These are phyloP conservation scores for Populus ilicifolia DNA, from an alignment of 345 rosid species.

Conservation along the genomic window DNA sequence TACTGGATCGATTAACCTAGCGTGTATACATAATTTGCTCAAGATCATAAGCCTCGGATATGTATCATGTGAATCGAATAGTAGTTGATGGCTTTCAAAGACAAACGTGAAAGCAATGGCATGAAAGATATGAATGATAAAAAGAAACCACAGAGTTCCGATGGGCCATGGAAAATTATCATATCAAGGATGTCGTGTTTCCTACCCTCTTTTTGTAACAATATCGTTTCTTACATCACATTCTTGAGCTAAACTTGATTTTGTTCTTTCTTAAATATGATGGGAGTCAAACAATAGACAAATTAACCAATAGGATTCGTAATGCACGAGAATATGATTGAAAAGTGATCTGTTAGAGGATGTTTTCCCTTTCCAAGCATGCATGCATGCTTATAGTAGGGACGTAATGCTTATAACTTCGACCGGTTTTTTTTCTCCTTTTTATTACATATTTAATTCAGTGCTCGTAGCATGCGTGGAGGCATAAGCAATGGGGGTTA, in stretches of 20 bases:
- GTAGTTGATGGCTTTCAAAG: background rate
- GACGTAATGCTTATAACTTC: too few relatives aligned
- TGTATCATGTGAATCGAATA: background rate
- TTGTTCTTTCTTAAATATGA: background rate
- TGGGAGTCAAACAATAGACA: background rate
- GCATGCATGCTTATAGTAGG: background rate
- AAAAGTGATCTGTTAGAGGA: background rate
- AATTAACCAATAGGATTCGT: background rate
- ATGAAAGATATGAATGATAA: background rate
- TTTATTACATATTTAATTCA: too few relatives aligned
- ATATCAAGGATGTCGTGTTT: background rate
- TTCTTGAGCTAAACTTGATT: background rate
- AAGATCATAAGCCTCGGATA: background rate
- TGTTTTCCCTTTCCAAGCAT: background rate
- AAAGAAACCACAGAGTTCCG: background rate
- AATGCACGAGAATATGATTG: background rate
- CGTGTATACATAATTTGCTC: background rate
- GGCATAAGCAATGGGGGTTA: too few relatives aligned
- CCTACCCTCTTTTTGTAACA: background rate
- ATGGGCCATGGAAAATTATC: slow-evolving; percentile 10
- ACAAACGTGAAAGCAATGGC: background rate
- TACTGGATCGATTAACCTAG: background rate
- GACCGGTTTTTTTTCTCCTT: too few relatives aligned
- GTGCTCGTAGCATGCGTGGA: too few relatives aligned
- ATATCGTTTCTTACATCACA: background rate